Percentiles rank a stretch among this genome's conserved stretches.
These are phyloP conservation scores for Bretschneidera sinensis DNA, from an alignment of 345 rosid genomes.

Conservation along the genomic window DNA sequence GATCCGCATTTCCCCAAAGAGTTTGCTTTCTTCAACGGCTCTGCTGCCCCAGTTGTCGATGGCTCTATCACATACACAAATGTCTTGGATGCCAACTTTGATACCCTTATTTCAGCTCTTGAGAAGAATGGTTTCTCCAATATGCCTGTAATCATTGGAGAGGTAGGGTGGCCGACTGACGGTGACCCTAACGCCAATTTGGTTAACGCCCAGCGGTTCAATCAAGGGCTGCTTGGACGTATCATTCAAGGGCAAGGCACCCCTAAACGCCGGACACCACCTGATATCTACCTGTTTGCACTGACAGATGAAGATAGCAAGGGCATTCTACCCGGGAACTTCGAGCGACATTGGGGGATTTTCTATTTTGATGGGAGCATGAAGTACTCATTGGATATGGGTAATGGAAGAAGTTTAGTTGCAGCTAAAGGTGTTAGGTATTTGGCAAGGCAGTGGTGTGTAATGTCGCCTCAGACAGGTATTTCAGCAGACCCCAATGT, in stretches of 20 bases:
- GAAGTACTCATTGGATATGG: conserved; percentile 46
- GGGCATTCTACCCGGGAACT: conserved; percentile 69
- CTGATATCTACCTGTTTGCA: conserved; percentile 71
- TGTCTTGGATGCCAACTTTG: conserved; percentile 85
- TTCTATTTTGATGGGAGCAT: conserved; percentile 66
- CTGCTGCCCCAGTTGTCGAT: conserved; percentile 59
- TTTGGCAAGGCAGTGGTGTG: conserved; percentile 64
- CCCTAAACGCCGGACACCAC: conserved; percentile 53
- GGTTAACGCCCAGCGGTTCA: conserved; percentile 57
- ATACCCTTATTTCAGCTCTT: conserved; percentile 63
- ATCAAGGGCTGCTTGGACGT: conserved; percentile 67
- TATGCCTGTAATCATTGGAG: conserved; percentile 71
- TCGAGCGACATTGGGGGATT: conserved; percentile 80
- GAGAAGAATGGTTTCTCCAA: conserved; percentile 78
- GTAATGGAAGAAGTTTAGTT: conserved; percentile 35
- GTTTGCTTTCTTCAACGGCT: conserved; percentile 70
- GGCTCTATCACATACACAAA: conserved; percentile 73
- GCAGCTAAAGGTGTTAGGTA: conserved; percentile 66
- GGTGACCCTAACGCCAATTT: conserved; percentile 60
- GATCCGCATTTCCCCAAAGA: conserved; percentile 73
- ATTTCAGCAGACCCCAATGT: conserved; percentile 26
- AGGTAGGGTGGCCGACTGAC: conserved; percentile 94
- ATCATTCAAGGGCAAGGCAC: conserved; percentile 58
- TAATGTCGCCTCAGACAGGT: conserved; percentile 47
- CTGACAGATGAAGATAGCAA: conserved; percentile 81